These are phyloP conservation scores for Hemileccinum impolitum DNA, from an alignment of 768 basidiomycete genomes.

Conservation along the genomic window DNA sequence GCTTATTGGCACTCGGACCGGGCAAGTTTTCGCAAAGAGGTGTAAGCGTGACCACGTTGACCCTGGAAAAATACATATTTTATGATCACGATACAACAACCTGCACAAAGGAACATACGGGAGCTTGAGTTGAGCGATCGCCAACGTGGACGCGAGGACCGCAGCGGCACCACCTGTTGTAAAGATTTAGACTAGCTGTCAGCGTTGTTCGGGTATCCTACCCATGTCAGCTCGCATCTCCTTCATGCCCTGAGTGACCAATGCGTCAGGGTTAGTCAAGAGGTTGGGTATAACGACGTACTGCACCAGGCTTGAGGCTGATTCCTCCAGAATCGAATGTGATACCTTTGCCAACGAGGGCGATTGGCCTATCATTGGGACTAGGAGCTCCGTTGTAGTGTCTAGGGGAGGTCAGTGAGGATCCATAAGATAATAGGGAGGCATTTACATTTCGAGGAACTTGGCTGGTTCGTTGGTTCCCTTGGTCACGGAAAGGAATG, in stretches of 20 bases:
- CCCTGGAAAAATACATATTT: constrained; percentile 34
- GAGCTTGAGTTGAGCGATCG: constrained; percentile 77
- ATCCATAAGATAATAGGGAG: not conserved
- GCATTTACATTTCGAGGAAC: constrained; percentile 74
- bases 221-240: constrained; percentile 89
- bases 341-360: constrained; percentile 84
- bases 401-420: constrained; percentile 33
- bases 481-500: constrained; percentile 84
- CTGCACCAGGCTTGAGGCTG: constrained; percentile 73
- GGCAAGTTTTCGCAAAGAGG: constrained; percentile 91
- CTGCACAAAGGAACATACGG: constrained; percentile 47
- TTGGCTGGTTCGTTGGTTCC: constrained; percentile 83
- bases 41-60: constrained; percentile 71
- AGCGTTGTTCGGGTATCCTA: constrained; percentile 18
- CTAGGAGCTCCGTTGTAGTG: constrained; percentile 76
- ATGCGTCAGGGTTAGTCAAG: not conserved
- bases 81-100: not conserved
- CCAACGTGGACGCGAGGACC: constrained; percentile 67
- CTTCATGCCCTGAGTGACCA: constrained; percentile 64
- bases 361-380: constrained; percentile 57
- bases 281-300: constrained; percentile 30
- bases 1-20: constrained; percentile 64
- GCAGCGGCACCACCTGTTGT: constrained; percentile 70
- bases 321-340: constrained; percentile 91
- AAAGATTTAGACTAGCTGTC: not conserved